A percentile compares a stretch with the other conserved stretches of the same genome.
These are phyloP conservation scores for Mycena floridula DNA, from an alignment of 768 basidiomycete species.

Conservation along the genomic window DNA sequence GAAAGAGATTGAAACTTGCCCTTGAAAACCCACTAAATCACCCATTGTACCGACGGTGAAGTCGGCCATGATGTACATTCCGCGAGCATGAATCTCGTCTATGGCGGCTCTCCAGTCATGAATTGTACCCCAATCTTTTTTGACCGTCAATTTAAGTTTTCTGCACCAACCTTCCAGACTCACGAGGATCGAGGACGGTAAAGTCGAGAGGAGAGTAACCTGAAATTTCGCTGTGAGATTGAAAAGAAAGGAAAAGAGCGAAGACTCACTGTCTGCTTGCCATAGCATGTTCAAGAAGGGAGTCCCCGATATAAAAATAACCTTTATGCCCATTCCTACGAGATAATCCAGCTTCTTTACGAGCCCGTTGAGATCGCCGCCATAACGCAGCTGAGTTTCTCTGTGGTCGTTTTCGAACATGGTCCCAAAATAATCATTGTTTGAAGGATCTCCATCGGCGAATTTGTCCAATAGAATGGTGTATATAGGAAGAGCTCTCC, in stretches of 20 bases:
- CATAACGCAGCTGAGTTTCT: conserved; percentile 85
- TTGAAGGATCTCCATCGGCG: conserved; percentile 86
- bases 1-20: conserved; percentile 39
- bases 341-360: conserved; percentile 77
- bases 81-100: conserved; percentile 68
- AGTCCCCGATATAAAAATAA: conserved; percentile 90
- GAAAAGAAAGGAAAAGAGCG: conserved; percentile 7
- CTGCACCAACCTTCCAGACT: no score
- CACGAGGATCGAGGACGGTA: conserved; percentile 83
- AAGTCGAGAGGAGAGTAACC: conserved; percentile 95
- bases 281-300: conserved; percentile 95
- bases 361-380: conserved; percentile 84
- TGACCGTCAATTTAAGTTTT: no score
- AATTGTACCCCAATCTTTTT: conserved; percentile 86
- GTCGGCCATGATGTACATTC: conserved; percentile 92
- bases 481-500: conserved; percentile 78
- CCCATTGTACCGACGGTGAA: conserved; percentile 93
- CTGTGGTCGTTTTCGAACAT: conserved; percentile 79
- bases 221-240: conserved; percentile 18
- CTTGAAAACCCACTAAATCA: conserved; percentile 81
- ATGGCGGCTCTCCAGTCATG: conserved; percentile 74
- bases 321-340: conserved; percentile 78
- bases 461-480: conserved; percentile 89
- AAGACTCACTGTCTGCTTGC: conserved; percentile 85
- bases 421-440: conserved; percentile 84